A percentile compares a stretch with the other conserved stretches of the same genome.
phyloP scores from a whole-genome alignment of 2,329 filamentous ascomycete genomes.

The Emmonsia crescens region DNA sequence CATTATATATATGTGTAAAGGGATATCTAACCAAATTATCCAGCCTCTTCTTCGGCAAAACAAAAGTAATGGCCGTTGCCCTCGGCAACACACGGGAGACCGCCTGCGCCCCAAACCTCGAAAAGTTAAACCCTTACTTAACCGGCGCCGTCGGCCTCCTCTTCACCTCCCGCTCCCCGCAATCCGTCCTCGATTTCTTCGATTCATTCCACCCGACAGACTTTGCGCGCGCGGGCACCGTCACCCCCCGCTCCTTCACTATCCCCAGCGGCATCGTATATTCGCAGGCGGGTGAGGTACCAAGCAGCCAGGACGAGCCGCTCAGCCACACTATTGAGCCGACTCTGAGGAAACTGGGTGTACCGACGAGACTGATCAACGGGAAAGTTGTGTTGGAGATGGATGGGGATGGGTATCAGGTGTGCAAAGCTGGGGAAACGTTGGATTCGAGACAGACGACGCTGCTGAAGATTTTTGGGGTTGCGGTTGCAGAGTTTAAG shows the following conservation, averaged over 20 bases:
- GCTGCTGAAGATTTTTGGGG: slow-evolving; percentile 83
- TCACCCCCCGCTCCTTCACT: slow-evolving; percentile 62
- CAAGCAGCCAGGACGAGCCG: slow-evolving; percentile 70
- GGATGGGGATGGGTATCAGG: slow-evolving; percentile 49
- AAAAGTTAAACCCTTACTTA: slow-evolving; percentile 58
- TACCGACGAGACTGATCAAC: slow-evolving; percentile 80
- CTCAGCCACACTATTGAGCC: slow-evolving; percentile 83
- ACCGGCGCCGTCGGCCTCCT: slow-evolving; percentile 78
- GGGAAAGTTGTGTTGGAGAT: slow-evolving; percentile 70
- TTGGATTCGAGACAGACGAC: slow-evolving; percentile 88
- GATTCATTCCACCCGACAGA: slow-evolving; percentile 62
- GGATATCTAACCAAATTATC: neutral
- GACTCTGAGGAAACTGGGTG: slow-evolving; percentile 74
- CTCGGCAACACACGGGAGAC: slow-evolving; percentile 69
- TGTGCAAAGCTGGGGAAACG: slow-evolving; percentile 76
- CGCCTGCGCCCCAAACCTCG: slow-evolving; percentile 68
- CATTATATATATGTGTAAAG: neutral
- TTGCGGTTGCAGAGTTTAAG: slow-evolving; percentile 83
- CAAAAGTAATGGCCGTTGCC: slow-evolving; percentile 95
- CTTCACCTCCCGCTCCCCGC: slow-evolving; percentile 68
- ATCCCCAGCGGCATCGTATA: slow-evolving; percentile 78
- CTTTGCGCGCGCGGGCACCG: slow-evolving; percentile 78
- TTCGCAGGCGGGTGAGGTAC: slow-evolving; percentile 65
- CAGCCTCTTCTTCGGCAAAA: slow-evolving; percentile 97
- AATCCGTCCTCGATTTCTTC: slow-evolving; percentile 62